Base-by-base conservation (phyloP, 2,329 filamentous ascomycete species). In the Hirsutella rhossiliensis region DNA sequence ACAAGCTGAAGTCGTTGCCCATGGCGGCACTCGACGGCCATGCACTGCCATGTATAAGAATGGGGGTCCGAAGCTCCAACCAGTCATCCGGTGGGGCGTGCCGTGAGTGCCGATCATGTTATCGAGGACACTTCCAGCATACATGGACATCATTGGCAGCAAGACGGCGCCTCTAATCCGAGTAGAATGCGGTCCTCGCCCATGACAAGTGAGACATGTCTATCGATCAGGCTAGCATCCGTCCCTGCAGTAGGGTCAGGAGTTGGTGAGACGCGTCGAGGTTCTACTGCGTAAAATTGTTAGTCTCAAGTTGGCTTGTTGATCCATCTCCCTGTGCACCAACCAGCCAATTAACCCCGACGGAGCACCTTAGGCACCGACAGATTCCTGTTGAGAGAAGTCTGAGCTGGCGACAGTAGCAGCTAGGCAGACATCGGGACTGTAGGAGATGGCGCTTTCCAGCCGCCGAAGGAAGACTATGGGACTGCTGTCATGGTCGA, bases 1-100 rank as follows among this genome's bases (percentile, higher is more conserved):
- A 42, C 43, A 28, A 8, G 38, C 44, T 38, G 41, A 42, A 31
- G 40, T 18, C 40, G 11, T 38, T 41, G 17, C 37, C 41, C 7
- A 38, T 30, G 29, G 42, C 34, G 41, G 43, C 38, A 37, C 41
- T 41, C 12, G 43, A 34, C 34, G 27, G 42, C 41, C 43, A 36
- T 40, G 28, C 43, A 41, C 51, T 20, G 48, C 48, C 48, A 50
- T 51, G 20, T 31, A 28, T 44, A 53, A 53, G 49, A 53, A 51
- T 52, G 52, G 44, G 23, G 45, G 47, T 48, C 47, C 49, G 46
- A 38, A 37, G 32, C 27, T 42, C 30, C 18, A 27, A 15, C 42
- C 19, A 43, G 38, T 45, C 40, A 23, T 36, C 19, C 17, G 17
- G 29, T 42, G 39, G 32, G 29, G 40, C 28, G 20, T 32, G 23